A percentile compares a stretch with the other conserved stretches of the same genome.
Evolutionary conservation across 2,329 filamentous ascomycete genomes (phyloP).

Genomic region (Zasmidium angulare): DNA sequence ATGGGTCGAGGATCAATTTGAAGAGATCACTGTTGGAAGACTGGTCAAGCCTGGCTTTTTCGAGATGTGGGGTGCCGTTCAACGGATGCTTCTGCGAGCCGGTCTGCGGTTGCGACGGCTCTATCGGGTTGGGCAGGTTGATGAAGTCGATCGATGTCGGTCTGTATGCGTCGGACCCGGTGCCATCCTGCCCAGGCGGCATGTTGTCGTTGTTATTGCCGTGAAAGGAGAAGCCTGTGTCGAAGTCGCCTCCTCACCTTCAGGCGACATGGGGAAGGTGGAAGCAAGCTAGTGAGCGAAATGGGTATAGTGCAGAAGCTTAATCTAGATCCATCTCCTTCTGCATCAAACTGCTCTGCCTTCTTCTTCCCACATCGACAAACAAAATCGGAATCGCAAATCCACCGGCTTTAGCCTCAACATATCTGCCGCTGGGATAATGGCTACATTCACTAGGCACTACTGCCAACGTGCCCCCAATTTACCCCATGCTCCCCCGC

Average conservation of each 20-base stretch:
- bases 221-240: not conserved
- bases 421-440: not conserved
- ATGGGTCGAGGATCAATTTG: constrained; percentile 27
- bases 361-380: too few species aligned
- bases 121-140: constrained; percentile 38
- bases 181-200: constrained; percentile 10
- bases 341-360: too few species aligned
- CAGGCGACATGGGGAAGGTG: not conserved
- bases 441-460: not conserved
- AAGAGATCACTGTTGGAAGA: constrained; percentile 29
- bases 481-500: not conserved
- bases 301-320: too few species aligned
- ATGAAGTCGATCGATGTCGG: constrained; percentile 35
- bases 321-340: too few species aligned
- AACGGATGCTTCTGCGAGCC: constrained; percentile 33
- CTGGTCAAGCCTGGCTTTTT: constrained; percentile 27
- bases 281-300: not conserved
- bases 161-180: constrained; percentile 21
- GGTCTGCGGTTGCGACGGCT: constrained; percentile 34
- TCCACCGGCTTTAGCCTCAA: too few species aligned
- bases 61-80: constrained; percentile 29
- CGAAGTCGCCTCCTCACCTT: not conserved
- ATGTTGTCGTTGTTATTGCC: constrained; percentile 5
- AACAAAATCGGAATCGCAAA: too few species aligned
- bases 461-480: not conserved